Evolutionary conservation across 164 flowering plant genomes (phyloP).

Genomic region (Amborella trichopoda): DNA sequence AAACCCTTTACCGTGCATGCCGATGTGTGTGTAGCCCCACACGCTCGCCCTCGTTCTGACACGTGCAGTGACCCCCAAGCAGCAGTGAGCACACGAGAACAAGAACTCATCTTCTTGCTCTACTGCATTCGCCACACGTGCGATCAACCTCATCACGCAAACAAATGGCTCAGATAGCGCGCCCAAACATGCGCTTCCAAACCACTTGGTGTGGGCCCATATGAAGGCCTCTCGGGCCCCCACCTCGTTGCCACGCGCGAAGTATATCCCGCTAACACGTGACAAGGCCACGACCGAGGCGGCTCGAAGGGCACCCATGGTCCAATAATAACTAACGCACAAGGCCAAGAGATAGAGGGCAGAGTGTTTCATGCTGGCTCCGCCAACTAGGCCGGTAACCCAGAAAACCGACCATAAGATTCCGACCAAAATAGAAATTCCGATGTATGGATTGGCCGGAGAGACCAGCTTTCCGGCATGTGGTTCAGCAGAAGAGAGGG

Average conservation of each 20-base stretch:
- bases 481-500: too few relatives aligned
- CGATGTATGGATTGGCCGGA: too few relatives aligned
- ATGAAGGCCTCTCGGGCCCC: constrained; percentile 10
- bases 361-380: constrained; percentile 15
- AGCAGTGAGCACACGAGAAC: constrained; percentile 60
- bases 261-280: constrained; percentile 18
- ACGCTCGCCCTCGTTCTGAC: constrained; percentile 31
- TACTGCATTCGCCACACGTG: constrained; percentile 26
- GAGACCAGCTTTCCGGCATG: too few relatives aligned
- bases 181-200: constrained; percentile 37
- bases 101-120: constrained; percentile 62
- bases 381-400: constrained; percentile 42
- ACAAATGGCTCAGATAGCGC: constrained; percentile 36
- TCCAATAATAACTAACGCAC: constrained; percentile 38
- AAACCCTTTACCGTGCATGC: constrained; percentile 37
- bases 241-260: constrained; percentile 14
- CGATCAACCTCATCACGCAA: constrained; percentile 24
- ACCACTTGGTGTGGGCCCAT: constrained; percentile 10
- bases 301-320: constrained; percentile 37
- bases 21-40: constrained; percentile 71
- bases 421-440: too few relatives aligned
- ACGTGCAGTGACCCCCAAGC: constrained; percentile 22
- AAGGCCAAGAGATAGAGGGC: constrained; percentile 24
- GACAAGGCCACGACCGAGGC: constrained; percentile 23
- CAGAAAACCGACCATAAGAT: constrained; percentile 23